These are phyloP conservation scores for Blastobotrys americana DNA, from an alignment of 805 yeast genomes.

Conservation along the genomic window DNA sequence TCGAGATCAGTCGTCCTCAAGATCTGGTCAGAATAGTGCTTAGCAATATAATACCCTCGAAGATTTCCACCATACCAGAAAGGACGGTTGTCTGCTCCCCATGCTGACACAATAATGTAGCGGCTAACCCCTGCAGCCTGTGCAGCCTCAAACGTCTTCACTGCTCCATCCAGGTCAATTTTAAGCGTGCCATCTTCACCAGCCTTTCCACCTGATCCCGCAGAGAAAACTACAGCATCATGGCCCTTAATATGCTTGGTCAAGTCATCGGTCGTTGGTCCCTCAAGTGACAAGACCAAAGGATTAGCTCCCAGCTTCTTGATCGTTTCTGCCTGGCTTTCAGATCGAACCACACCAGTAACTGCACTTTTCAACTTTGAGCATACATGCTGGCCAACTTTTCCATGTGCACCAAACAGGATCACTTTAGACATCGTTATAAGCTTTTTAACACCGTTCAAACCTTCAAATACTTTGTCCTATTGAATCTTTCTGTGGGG, in stretches of 20 bases:
- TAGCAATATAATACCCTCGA: slow-evolving; percentile 50
- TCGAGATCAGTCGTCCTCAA: slow-evolving; percentile 38
- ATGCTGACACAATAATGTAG: slow-evolving; percentile 49
- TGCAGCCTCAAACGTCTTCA: slow-evolving; percentile 50
- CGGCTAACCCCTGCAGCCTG: slow-evolving; percentile 38
- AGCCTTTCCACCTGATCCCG: slow-evolving; percentile 57
- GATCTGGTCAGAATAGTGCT: slow-evolving; percentile 51
- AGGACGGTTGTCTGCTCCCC: slow-evolving; percentile 45
- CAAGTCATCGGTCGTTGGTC: slow-evolving; percentile 34
- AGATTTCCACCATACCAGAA: slow-evolving; percentile 37
- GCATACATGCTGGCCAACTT: slow-evolving; percentile 45
- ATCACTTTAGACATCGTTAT: no score
- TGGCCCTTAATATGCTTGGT: slow-evolving; percentile 34
- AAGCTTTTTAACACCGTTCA: no score
- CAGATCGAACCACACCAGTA: slow-evolving; percentile 40
- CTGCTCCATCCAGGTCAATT: slow-evolving; percentile 59
- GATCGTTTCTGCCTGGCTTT: slow-evolving; percentile 40
- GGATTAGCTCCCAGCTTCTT: slow-evolving; percentile 32
- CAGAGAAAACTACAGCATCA: slow-evolving; percentile 53
- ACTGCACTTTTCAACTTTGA: slow-evolving; percentile 27
- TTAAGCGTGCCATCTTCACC: slow-evolving; percentile 36
- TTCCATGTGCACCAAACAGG: slow-evolving; percentile 57
- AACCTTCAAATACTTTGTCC: no score
- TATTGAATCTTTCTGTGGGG: no score
- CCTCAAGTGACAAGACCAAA: slow-evolving; percentile 33